phyloP scores from a whole-genome alignment of 2,329 filamentous ascomycete genomes.

The Cadophora luteo-olivacea region DNA sequence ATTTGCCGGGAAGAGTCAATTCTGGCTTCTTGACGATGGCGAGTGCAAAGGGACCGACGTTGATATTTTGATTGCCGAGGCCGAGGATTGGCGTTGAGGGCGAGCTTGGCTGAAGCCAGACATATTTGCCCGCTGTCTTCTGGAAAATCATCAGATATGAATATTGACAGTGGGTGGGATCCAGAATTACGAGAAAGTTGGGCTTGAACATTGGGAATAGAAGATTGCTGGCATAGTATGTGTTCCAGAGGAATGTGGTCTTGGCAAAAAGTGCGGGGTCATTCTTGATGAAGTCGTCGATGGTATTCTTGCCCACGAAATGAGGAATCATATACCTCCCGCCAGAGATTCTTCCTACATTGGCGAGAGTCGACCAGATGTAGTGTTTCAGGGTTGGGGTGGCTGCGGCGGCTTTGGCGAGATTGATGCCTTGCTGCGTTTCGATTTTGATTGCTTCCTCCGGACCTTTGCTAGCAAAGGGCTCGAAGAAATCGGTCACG shows the following conservation, averaged over 20 bases:
- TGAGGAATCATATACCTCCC: conserved; percentile 48
- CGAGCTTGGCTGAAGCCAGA: conserved; percentile 42
- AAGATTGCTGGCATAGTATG: conserved; percentile 48
- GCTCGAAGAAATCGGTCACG: conserved; percentile 63
- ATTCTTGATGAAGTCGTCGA: conserved; percentile 46
- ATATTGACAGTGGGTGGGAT: too few relatives aligned
- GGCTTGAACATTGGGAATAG: conserved; percentile 40
- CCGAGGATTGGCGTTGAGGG: conserved; percentile 40
- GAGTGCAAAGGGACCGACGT: conserved; percentile 45
- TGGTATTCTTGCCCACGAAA: conserved; percentile 45
- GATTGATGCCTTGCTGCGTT: conserved; percentile 52
- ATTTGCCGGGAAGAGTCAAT: conserved; percentile 40
- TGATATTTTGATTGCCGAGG: conserved; percentile 44
- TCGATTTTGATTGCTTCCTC: conserved; percentile 48
- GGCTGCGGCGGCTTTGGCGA: conserved; percentile 51
- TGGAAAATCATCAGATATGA: not conserved
- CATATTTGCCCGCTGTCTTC: conserved; percentile 40
- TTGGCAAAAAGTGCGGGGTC: conserved; percentile 45
- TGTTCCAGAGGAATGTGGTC: conserved; percentile 50
- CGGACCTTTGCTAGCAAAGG: conserved; percentile 48
- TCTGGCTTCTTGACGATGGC: conserved; percentile 45
- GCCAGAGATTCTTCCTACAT: conserved; percentile 46
- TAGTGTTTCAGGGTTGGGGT: conserved; percentile 50
- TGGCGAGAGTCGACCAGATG: conserved; percentile 51
- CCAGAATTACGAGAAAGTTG: conserved; percentile 37